Conservation (phyloP, 192 early-diverging fungal species). For the Chytriomyces sp. region DNA sequence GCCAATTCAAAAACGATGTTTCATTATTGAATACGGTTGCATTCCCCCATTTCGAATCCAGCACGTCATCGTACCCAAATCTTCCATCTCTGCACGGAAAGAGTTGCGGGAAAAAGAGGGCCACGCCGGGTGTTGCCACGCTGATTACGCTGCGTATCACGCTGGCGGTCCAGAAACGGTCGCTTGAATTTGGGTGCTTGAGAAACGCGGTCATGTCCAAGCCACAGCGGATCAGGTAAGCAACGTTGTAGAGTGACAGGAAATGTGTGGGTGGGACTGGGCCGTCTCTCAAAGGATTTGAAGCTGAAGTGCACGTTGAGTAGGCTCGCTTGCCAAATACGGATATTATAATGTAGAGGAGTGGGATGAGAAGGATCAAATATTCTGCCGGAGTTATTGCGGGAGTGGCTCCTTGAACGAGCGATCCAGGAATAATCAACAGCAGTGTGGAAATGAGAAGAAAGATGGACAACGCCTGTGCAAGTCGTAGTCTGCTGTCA, state of each 20-base stretch:
- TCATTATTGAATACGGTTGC: neutral
- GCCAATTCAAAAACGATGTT: neutral
- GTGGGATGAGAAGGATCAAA: neutral
- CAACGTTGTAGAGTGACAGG: neutral
- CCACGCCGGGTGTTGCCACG: neutral
- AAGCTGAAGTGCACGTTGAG: neutral
- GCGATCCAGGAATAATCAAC: neutral
- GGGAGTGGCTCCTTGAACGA: neutral
- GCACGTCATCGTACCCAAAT: neutral
- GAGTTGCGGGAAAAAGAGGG: neutral
- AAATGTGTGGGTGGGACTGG: neutral
- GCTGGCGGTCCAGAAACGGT: neutral
- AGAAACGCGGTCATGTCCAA: neutral
- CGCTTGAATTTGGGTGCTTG: neutral
- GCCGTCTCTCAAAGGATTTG: neutral
- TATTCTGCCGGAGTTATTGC: neutral
- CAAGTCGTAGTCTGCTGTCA: neutral
- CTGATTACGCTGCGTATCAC: neutral
- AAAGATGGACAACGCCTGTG: neutral
- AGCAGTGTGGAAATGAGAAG: neutral
- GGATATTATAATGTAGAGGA: neutral
- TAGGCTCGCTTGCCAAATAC: neutral
- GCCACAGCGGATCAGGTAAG: neutral
- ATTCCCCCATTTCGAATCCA: neutral
- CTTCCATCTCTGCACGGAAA: neutral